Evolutionary conservation across 2,329 filamentous ascomycete species (phyloP).

Genomic region (Sporothrix luriei): DNA sequence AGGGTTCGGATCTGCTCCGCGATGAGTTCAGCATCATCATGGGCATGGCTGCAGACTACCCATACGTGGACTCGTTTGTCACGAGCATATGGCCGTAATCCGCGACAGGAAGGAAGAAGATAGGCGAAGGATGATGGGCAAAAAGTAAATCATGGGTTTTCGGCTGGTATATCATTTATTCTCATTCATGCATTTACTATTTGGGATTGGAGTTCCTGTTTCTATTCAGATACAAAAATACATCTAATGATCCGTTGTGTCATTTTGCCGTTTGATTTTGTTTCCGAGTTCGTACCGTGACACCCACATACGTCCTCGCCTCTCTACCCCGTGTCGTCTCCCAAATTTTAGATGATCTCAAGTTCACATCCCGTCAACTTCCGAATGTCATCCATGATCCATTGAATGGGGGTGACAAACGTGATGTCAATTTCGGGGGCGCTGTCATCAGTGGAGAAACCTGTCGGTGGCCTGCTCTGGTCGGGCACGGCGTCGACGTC

Average conservation of each 20-base stretch:
- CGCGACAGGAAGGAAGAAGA: neutral
- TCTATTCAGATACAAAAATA: neutral
- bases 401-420: neutral
- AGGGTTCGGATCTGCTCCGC: constrained; percentile 41
- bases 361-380: neutral
- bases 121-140: neutral
- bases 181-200: neutral
- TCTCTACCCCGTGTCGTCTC: neutral
- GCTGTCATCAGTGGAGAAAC: too few species aligned
- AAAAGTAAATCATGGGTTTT: neutral
- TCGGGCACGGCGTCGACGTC: too few species aligned
- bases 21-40: constrained; percentile 43
- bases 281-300: too few species aligned
- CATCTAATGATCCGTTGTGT: neutral
- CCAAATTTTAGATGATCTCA: neutral
- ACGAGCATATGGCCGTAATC: constrained; percentile 41
- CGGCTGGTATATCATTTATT: neutral
- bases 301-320: neutral
- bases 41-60: constrained; percentile 42
- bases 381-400: neutral
- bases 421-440: neutral
- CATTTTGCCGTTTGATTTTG: neutral
- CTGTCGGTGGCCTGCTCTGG: too few species aligned
- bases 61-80: constrained; percentile 41
- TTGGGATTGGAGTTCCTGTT: neutral